These are phyloP conservation scores for Orobanche coerulescens DNA, from an alignment of 257 asterid genomes.

Conservation along the genomic window DNA sequence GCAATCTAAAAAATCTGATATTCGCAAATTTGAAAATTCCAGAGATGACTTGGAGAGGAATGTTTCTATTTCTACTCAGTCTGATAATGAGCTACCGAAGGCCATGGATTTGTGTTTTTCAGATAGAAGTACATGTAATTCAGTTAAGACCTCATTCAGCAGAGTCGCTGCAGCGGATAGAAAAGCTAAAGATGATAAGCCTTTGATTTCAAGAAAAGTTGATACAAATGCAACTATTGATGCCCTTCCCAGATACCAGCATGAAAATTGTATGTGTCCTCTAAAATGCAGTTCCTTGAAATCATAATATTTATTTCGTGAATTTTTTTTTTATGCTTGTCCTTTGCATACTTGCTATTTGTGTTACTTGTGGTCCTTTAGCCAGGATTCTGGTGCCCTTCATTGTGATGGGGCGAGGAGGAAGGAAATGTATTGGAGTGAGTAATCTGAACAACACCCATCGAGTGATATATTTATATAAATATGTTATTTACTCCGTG, in stretches of 20 bases:
- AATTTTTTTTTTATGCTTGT: slow-evolving; percentile 6
- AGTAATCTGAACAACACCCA: neutral
- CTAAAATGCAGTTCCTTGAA: slow-evolving; percentile 12
- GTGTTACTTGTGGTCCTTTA: slow-evolving; percentile 3
- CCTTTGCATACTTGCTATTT: slow-evolving; percentile 4
- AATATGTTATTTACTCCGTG: slow-evolving; percentile 12
- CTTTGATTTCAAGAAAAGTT: slow-evolving; percentile 37
- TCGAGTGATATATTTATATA: slow-evolving; percentile 8
- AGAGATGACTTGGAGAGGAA: slow-evolving; percentile 54
- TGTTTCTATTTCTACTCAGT: slow-evolving; percentile 34
- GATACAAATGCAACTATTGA: slow-evolving; percentile 37
- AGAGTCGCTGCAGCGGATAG: slow-evolving; percentile 38
- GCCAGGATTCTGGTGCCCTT: slow-evolving; percentile 13
- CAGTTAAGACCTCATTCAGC: slow-evolving; percentile 40
- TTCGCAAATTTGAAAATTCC: slow-evolving; percentile 40
- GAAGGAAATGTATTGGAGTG: neutral
- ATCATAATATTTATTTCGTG: slow-evolving; percentile 12
- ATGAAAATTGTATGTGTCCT: slow-evolving; percentile 51
- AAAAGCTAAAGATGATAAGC: slow-evolving; percentile 43
- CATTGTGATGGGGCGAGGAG: slow-evolving; percentile 6
- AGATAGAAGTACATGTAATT: slow-evolving; percentile 37
- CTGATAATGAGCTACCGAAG: slow-evolving; percentile 48
- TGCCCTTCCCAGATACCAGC: slow-evolving; percentile 34
- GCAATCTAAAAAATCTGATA: slow-evolving; percentile 64
- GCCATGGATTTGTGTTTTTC: slow-evolving; percentile 37